Percentiles rank a stretch among this genome's conserved stretches.
phyloP scores from a whole-genome alignment of 116 monocot species.

The Papilionanthe hybrid region DNA sequence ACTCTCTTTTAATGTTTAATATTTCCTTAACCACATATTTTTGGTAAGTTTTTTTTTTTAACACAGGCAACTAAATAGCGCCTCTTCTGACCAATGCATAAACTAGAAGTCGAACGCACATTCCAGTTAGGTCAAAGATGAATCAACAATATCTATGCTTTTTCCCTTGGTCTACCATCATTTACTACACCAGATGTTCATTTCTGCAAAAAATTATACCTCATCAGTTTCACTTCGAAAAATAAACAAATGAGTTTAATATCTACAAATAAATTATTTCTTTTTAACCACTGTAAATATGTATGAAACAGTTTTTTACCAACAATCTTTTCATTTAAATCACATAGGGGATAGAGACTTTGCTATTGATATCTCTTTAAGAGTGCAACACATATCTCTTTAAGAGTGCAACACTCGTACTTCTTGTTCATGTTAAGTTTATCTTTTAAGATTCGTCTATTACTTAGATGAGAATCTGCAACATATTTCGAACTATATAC shows the following conservation, averaged over 20 bases:
- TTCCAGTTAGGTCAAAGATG: background rate
- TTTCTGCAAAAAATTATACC: background rate
- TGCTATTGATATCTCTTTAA: background rate
- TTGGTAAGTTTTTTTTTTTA: background rate
- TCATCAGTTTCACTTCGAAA: background rate
- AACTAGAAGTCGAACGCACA: background rate
- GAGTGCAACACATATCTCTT: no score
- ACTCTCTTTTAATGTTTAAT: background rate
- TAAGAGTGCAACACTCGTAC: background rate
- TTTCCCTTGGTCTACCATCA: background rate
- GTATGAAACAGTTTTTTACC: background rate
- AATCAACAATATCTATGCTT: background rate
- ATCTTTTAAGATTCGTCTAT: no score
- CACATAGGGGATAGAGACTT: background rate
- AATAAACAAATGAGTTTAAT: background rate
- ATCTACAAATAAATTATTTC: background rate
- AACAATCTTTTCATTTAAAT: background rate
- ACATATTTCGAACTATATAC: background rate
- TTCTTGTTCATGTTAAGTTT: background rate
- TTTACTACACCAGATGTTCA: background rate
- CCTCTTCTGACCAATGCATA: background rate
- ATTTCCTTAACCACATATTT: background rate
- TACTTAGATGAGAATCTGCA: no score
- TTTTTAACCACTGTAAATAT: background rate
- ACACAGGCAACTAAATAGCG: background rate